These are phyloP conservation scores for Pseudogymnoascus sp. DNA, from an alignment of 2,329 filamentous ascomycete genomes.

Conservation along the genomic window DNA sequence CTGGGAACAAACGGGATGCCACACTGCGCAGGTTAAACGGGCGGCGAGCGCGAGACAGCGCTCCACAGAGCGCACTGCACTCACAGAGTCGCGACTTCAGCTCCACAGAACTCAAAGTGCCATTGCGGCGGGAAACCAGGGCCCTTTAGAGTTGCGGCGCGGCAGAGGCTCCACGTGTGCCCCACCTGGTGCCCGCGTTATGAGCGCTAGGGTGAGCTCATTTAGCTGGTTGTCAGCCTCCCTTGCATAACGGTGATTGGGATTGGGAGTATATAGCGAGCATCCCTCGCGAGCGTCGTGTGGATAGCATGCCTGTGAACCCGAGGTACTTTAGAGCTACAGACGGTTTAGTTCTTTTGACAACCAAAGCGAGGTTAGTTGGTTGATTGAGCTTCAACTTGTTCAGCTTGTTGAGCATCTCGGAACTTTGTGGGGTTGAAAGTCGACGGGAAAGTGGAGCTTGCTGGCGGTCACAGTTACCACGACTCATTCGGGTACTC, in stretches of 20 bases:
- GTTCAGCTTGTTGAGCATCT: not conserved
- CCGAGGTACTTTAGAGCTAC: not conserved
- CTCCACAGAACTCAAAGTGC: not conserved
- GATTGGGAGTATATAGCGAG: conserved; percentile 4
- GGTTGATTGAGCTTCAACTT: not conserved
- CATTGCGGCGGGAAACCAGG: not conserved
- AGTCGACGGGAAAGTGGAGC: not conserved
- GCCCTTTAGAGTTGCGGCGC: not conserved
- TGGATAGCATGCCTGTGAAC: not conserved
- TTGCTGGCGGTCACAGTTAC: not conserved
- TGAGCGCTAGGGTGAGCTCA: not conserved
- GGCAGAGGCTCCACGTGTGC: not conserved
- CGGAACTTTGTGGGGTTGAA: not conserved
- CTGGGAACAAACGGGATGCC: not conserved
- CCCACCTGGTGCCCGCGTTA: not conserved
- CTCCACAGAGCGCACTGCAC: not conserved
- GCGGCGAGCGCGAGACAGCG: not conserved
- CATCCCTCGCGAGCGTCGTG: conserved; percentile 1
- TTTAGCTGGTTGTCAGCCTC: not conserved
- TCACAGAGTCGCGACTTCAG: not conserved
- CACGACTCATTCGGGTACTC: not conserved
- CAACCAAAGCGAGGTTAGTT: not conserved
- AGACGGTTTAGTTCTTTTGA: not conserved
- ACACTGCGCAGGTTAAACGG: not conserved
- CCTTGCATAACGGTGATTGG: not conserved